phyloP scores from a whole-genome alignment of 2,329 filamentous ascomycete genomes.

The Lecanicillium sp. region DNA sequence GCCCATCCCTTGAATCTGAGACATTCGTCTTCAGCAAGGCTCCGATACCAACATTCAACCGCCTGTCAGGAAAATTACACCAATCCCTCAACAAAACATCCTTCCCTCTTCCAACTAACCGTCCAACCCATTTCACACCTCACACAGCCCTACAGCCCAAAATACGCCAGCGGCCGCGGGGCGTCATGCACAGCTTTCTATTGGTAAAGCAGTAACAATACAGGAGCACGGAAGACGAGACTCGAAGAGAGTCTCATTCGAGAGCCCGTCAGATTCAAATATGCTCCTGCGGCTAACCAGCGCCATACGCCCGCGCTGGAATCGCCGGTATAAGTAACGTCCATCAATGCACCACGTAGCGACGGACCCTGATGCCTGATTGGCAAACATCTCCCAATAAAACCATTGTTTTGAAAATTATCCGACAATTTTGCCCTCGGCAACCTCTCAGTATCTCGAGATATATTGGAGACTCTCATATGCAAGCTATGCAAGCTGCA shows the following conservation, averaged over 20 bases:
- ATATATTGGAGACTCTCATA: too few relatives aligned
- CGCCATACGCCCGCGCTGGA: not conserved
- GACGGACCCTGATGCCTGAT: too few relatives aligned
- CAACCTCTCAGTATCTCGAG: too few relatives aligned
- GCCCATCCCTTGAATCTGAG: slow-evolving; percentile 1
- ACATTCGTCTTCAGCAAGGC: not conserved
- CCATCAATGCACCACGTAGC: not conserved
- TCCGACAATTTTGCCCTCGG: too few relatives aligned
- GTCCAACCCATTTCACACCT: not conserved
- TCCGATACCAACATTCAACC: not conserved
- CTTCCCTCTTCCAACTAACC: slow-evolving; percentile 5
- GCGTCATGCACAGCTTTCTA: slow-evolving; percentile 43
- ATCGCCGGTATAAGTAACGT: not conserved
- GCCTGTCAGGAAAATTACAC: too few relatives aligned
- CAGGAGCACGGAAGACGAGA: too few relatives aligned
- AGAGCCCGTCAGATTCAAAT: slow-evolving; percentile 1
- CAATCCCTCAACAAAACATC: too few relatives aligned
- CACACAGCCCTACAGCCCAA: slow-evolving; percentile 19
- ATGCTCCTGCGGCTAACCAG: not conserved
- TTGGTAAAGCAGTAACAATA: too few relatives aligned
- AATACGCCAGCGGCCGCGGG: slow-evolving; percentile 31
- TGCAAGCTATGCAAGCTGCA: too few relatives aligned
- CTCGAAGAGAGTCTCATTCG: too few relatives aligned
- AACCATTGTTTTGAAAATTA: too few relatives aligned
- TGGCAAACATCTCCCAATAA: too few relatives aligned